Conservation (phyloP, 2,329 filamentous ascomycete species). For the Periconia macrospinosa region DNA sequence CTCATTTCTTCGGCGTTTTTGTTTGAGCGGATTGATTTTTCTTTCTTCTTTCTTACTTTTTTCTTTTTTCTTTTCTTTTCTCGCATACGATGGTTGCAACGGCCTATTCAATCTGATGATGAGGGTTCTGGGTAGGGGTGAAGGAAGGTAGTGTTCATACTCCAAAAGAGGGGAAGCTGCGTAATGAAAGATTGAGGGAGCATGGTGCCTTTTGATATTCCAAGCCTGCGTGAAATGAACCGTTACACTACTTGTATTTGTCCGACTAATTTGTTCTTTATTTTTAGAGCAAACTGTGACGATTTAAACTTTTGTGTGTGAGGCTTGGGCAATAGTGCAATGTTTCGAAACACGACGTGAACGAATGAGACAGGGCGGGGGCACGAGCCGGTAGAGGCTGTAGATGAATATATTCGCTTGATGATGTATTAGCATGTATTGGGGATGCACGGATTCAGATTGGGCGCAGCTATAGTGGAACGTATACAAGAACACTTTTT, state of each 20-base stretch:
- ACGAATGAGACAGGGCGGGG: not conserved
- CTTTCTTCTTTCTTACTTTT: not conserved
- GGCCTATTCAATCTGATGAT: conserved; percentile 10
- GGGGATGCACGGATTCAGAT: no score
- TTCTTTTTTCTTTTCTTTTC: conserved; percentile 4
- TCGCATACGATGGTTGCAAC: conserved; percentile 16
- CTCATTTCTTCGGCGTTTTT: conserved; percentile 22
- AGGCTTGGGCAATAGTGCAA: not conserved
- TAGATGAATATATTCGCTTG: not conserved
- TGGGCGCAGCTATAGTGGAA: no score
- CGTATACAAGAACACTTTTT: no score
- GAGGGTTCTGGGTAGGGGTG: conserved; percentile 6
- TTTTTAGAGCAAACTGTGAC: no score
- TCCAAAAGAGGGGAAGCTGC: conserved; percentile 15
- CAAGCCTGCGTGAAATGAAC: not conserved
- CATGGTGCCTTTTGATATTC: not conserved
- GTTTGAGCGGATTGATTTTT: not conserved
- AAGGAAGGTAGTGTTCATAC: conserved; percentile 22
- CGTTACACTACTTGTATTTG: no score
- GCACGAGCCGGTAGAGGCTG: not conserved
- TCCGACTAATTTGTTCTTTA: no score
- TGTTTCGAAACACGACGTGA: not conserved
- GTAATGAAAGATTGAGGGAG: conserved; percentile 25
- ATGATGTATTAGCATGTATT: not conserved
- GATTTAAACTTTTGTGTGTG: no score